Percentiles rank a stretch among this genome's conserved stretches.
Conservation (phyloP, 352 stramenopile species). For the Globisporangium splendens region DNA sequence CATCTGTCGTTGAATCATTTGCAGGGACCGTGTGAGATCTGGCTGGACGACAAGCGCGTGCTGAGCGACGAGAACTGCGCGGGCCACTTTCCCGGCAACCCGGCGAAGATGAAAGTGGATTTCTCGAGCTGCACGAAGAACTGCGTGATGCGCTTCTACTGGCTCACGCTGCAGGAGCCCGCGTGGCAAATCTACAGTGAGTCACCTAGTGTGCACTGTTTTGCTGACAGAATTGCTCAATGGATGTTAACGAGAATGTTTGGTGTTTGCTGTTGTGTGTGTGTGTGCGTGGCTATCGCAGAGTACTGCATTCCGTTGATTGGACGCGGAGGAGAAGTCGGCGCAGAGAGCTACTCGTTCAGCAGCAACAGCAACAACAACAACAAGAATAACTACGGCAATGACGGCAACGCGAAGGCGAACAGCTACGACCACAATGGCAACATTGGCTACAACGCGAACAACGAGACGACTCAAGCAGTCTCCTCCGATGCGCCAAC, state of each 20-base stretch:
- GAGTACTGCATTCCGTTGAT: neutral
- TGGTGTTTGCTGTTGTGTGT: too few relatives aligned
- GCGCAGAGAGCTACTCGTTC: too few relatives aligned
- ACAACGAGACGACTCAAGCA: too few relatives aligned
- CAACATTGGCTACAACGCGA: too few relatives aligned
- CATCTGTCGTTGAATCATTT: too few relatives aligned
- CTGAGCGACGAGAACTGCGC: constrained; percentile 45
- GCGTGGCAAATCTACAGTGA: constrained; percentile 4
- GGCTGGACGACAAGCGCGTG: constrained; percentile 47
- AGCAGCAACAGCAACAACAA: too few relatives aligned
- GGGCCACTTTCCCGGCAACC: neutral
- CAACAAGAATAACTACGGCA: too few relatives aligned
- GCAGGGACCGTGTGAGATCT: constrained; percentile 53
- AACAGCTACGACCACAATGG: too few relatives aligned
- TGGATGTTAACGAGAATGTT: too few relatives aligned
- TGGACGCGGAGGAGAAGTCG: neutral
- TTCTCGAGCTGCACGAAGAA: neutral
- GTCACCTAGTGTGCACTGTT: neutral
- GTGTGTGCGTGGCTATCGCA: neutral
- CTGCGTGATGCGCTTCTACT: constrained; percentile 18
- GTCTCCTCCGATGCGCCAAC: too few relatives aligned
- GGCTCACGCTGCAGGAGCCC: constrained; percentile 2
- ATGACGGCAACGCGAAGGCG: too few relatives aligned
- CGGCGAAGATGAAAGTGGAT: neutral
- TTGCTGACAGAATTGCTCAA: too few relatives aligned